Evolutionary conservation across 1,284 basidiomycete species (phyloP).

Genomic region (Naganishia albida): DNA sequence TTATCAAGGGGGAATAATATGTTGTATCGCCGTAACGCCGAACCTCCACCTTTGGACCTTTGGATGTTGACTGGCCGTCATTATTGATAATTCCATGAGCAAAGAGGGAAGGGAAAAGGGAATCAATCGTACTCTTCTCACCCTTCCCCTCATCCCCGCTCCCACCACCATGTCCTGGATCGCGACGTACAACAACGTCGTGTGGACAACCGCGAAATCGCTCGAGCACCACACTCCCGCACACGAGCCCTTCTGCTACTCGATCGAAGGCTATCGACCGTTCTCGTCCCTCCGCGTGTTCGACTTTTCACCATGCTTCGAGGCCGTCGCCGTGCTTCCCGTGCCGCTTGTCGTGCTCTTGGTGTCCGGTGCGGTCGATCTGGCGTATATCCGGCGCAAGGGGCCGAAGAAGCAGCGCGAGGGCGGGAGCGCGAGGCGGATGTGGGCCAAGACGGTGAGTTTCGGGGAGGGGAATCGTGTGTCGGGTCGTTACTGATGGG

Average conservation of each 20-base stretch:
- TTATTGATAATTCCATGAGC: background rate
- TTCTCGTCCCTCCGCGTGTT: constrained; percentile 65
- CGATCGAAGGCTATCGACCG: constrained; percentile 33
- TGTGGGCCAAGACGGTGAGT: constrained; percentile 67
- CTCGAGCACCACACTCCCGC: background rate
- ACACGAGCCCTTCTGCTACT: constrained; percentile 22
- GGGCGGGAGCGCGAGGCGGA: constrained; percentile 58
- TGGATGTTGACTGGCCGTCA: no score
- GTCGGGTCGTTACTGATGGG: background rate
- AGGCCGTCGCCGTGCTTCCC: constrained; percentile 68
- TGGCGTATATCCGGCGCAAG: constrained; percentile 47
- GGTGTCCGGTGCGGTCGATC: constrained; percentile 55
- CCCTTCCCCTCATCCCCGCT: background rate
- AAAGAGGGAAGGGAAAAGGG: background rate
- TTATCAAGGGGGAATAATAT: background rate
- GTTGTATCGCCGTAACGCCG: constrained; percentile 7
- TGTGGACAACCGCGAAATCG: constrained; percentile 13
- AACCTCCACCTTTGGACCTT: constrained; percentile 2
- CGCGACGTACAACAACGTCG: constrained; percentile 5
- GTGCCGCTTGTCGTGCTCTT: constrained; percentile 60
- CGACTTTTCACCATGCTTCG: constrained; percentile 81
- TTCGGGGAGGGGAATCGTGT: background rate
- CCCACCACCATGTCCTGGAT: constrained; percentile 11
- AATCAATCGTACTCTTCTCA: background rate
- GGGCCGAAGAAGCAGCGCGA: constrained; percentile 42